These are phyloP conservation scores for Tulasnella sp. DNA, from an alignment of 768 basidiomycete genomes.

Conservation along the genomic window DNA sequence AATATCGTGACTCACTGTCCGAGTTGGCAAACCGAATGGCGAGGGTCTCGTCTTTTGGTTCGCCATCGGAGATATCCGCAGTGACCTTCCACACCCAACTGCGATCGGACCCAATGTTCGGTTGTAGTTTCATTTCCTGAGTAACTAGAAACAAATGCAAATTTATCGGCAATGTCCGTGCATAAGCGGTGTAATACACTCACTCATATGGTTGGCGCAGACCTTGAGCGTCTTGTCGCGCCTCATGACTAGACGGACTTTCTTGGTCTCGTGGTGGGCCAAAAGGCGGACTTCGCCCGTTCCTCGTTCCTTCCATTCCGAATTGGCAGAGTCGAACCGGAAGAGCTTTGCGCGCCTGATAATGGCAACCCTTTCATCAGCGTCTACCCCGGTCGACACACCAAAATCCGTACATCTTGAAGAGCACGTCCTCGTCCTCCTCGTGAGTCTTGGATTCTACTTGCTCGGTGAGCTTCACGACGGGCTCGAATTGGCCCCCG, in stretches of 20 bases:
- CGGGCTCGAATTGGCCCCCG: slow-evolving; percentile 90
- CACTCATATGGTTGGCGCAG: slow-evolving; percentile 94
- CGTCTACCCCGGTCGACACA: background rate
- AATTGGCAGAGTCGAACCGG: slow-evolving; percentile 64
- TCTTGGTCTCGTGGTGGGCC: slow-evolving; percentile 77
- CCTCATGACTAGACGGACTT: slow-evolving; percentile 94
- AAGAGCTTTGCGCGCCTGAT: slow-evolving; percentile 94
- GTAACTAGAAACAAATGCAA: slow-evolving; percentile 42
- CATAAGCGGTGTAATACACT: slow-evolving; percentile 22
- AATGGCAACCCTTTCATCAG: slow-evolving; percentile 1
- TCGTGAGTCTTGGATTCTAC: slow-evolving; percentile 92
- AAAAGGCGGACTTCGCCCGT: slow-evolving; percentile 93
- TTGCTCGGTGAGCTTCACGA: slow-evolving; percentile 90
- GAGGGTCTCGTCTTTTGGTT: slow-evolving; percentile 85
- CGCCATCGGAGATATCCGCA: slow-evolving; percentile 87
- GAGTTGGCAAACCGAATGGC: slow-evolving; percentile 97
- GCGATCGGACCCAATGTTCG: slow-evolving; percentile 96
- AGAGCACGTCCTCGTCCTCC: slow-evolving; percentile 82
- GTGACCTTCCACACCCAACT: slow-evolving; percentile 99
- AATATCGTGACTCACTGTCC: slow-evolving; percentile 52
- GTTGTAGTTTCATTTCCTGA: slow-evolving; percentile 83
- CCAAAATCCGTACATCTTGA: slow-evolving; percentile 74
- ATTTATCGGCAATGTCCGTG: background rate
- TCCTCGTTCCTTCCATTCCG: slow-evolving; percentile 98
- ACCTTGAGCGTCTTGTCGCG: slow-evolving; percentile 99